Base-by-base conservation (phyloP, 345 rosid genomes). In the Capsella bursapastoris region DNA sequence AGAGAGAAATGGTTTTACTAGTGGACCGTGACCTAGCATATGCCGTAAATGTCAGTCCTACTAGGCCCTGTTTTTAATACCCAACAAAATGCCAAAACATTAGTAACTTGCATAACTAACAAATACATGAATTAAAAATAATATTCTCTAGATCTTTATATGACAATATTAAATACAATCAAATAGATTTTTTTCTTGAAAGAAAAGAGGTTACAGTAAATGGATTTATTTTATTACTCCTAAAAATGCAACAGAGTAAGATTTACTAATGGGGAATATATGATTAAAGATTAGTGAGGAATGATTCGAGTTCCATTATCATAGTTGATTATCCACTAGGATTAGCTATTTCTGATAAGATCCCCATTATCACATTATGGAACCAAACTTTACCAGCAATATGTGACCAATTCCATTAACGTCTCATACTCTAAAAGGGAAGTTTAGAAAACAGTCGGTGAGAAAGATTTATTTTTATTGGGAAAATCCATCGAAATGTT, bases 11-110 rank as follows among this genome's bases (percentile, higher is more conserved):
- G 47, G 64, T 81, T 78, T 71, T 78, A 22, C 85, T 40, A 3
- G 87, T 78, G 64, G 86, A 65, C 80, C 78, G 71, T 70, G 88
- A 66, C 78, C 84, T 78, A n/a, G 79, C 76, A 77, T 78, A 82
- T 71, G 97, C 89, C 51, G 99, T 89, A 52, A 84, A 88, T 48
- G 97, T 87, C 80, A 95, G 82, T 27, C 92, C 97, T 73, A 80
- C 72, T 34, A 95, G 89, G 8, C 99, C 99, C 99, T 95, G 68
- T 15, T 74, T 55, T 14, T 15, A 48, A 68, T 47, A 15, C 70
- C 67, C 50, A 31, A 61, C 32, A 58, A 48, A 35, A 58, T 14
- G 49, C 58, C 57, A 67, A 72, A 64, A 65, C 18, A 62, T 73
- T 47, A 74, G 53, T 58, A 74, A 57, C 59, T 49, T 49, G 2